These are phyloP conservation scores for Coniferiporia sulphurascens DNA, from an alignment of 1,284 basidiomycete species.

Conservation along the genomic window DNA sequence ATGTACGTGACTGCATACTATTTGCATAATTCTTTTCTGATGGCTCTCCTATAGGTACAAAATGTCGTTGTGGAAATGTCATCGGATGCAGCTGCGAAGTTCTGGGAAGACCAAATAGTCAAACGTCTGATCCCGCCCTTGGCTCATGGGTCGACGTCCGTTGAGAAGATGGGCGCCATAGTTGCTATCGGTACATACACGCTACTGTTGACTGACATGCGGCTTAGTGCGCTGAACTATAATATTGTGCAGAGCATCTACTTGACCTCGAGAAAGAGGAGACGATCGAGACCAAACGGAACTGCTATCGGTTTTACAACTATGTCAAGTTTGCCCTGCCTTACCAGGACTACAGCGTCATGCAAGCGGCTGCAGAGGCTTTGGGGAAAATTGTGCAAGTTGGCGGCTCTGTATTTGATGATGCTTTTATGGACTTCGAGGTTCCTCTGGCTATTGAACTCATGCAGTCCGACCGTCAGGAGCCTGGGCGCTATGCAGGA, in stretches of 20 bases:
- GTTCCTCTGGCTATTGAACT: slow-evolving; percentile 78
- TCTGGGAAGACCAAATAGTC: slow-evolving; percentile 82
- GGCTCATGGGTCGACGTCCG: slow-evolving; percentile 71
- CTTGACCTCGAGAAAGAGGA: slow-evolving; percentile 70
- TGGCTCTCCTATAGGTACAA: slow-evolving; percentile 46
- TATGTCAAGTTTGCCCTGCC: slow-evolving; percentile 86
- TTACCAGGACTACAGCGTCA: slow-evolving; percentile 80
- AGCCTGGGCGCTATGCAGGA: slow-evolving; percentile 76
- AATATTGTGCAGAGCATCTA: slow-evolving; percentile 51
- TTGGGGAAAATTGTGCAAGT: slow-evolving; percentile 79
- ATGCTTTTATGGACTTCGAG: slow-evolving; percentile 83
- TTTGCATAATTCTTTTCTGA: slow-evolving; percentile 5
- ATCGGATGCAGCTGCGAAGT: slow-evolving; percentile 67
- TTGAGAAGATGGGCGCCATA: slow-evolving; percentile 78
- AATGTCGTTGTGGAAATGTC: slow-evolving; percentile 71
- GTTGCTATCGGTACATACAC: slow-evolving; percentile 66
- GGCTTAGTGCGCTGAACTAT: slow-evolving; percentile 18
- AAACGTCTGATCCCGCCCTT: slow-evolving; percentile 69
- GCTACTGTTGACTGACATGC: slow-evolving; percentile 17
- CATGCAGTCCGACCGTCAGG: slow-evolving; percentile 71
- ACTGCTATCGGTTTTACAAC: slow-evolving; percentile 86
- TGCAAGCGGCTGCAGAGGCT: slow-evolving; percentile 84
- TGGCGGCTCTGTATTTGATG: slow-evolving; percentile 78
- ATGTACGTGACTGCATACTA: slow-evolving; percentile 42
- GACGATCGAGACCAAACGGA: slow-evolving; percentile 68